Evolutionary conservation across 257 asterid genomes (phyloP), one percentile per base, ranked within the genome.

Genomic region (Capsicum pubescens): DNA sequence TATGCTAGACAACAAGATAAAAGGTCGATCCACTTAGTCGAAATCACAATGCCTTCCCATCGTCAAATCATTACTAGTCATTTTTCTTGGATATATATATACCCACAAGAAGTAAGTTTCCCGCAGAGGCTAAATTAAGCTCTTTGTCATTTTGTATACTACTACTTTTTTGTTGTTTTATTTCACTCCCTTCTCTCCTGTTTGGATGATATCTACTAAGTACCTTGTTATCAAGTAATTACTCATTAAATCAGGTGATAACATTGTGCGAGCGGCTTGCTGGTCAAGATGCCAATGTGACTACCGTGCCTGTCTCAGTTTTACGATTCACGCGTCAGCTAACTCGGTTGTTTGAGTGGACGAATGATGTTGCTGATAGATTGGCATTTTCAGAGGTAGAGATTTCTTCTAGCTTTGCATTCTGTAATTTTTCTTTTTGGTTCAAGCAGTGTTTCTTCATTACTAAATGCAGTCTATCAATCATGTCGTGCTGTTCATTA

Each of bases 261-360:
- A 91, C 98, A 80, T 88, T 96, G 91, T 96, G 99, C 46, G 99
- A 96, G 92, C 92, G 99, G 90, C 97, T 96, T 83, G 98, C 99
- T 17, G 99, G 98, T 80, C 98, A 96, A 91, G 99, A 96, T 93
- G 98, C 99, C 77, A 96, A 96, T 58, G 98, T 96, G 81, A 96
- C 99, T 79, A 96, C 99, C 6, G 99, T 96, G 80, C 99, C 99
- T n/a, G 99, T 96, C 72, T 94, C 98, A 15, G 87, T 96, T 86
- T 90, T 96, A 86, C 92, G 97, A 87, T 86, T 95, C 9, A 93
- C 99, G 80, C 98, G 99, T 64, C 99, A 94, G 90, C 91, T 96
- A 84, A 92, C 98, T 84, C 94, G 97, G 32, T 89, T 94, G 78
- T 96, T 96, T 72, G 99, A 96, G 92, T 96, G 99, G 99, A 96